These are phyloP conservation scores for Lolium perenne DNA, from an alignment of 176 grass and related monocot genomes.

Conservation along the genomic window DNA sequence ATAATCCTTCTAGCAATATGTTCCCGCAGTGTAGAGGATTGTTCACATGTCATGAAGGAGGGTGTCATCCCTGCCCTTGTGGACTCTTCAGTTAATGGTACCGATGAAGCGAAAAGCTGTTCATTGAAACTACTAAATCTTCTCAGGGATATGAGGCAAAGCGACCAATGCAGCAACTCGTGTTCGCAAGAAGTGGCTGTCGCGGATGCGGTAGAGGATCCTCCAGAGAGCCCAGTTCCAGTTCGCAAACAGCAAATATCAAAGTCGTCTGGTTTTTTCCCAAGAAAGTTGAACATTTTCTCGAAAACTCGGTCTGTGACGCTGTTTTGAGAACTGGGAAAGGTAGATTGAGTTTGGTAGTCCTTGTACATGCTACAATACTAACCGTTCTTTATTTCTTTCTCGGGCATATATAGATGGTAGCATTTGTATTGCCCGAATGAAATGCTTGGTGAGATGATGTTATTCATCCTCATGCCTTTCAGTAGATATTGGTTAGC, in stretches of 20 bases:
- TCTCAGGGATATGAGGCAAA: conserved; percentile 72
- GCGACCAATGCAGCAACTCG: conserved; percentile 51
- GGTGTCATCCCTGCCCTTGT: conserved; percentile 93
- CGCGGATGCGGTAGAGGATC: conserved; percentile 34
- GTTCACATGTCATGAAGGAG: conserved; percentile 81
- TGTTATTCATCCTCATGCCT: conserved; percentile 66
- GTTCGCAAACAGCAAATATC: conserved; percentile 39
- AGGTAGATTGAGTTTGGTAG: conserved; percentile 25
- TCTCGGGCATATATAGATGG: conserved; percentile 39
- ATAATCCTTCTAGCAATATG: conserved; percentile 73
- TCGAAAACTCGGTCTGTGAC: conserved; percentile 57
- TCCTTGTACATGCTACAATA: conserved; percentile 54
- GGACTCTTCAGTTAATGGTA: conserved; percentile 82
- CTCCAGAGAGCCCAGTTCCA: conserved; percentile 30
- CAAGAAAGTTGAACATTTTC: conserved; percentile 72
- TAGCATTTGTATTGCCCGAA: conserved; percentile 40
- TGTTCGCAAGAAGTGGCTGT: conserved; percentile 50
- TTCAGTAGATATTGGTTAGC: conserved; percentile 51
- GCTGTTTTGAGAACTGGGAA: conserved; percentile 36
- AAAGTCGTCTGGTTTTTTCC: conserved; percentile 72
- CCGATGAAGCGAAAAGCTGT: conserved; percentile 56
- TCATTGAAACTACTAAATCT: conserved; percentile 73
- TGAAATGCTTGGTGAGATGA: conserved; percentile 78
- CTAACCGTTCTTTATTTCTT: conserved; percentile 47
- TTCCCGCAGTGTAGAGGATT: conserved; percentile 62